phyloP scores from a whole-genome alignment of 305 asterid species.

The Fraxinus angustifolia region DNA sequence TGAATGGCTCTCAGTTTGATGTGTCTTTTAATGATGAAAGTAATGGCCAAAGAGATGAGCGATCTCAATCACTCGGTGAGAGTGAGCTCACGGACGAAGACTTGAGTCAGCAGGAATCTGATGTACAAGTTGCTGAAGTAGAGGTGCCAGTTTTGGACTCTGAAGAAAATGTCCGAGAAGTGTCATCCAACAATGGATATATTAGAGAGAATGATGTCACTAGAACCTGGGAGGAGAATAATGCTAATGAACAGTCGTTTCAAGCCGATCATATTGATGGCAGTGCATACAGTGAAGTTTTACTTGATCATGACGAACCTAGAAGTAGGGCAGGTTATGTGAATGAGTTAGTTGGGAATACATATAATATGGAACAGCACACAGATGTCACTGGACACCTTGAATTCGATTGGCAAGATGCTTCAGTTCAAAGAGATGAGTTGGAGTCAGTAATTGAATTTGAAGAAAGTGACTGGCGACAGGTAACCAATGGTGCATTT shows the following conservation, averaged over 20 bases:
- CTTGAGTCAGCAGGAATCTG: constrained; percentile 26
- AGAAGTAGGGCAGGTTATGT: constrained; percentile 23
- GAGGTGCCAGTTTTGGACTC: constrained; percentile 25
- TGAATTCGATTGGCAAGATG: constrained; percentile 28
- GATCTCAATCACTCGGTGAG: constrained; percentile 20
- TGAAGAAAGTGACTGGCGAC: constrained; percentile 31
- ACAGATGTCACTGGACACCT: not conserved
- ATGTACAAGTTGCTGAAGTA: constrained; percentile 28
- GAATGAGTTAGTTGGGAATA: constrained; percentile 13
- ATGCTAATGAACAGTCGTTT: constrained; percentile 16
- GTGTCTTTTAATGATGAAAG: constrained; percentile 20
- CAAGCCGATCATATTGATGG: constrained; percentile 18
- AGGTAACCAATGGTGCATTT: constrained; percentile 16
- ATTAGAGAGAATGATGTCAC: constrained; percentile 16
- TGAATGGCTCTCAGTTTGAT: constrained; percentile 27
- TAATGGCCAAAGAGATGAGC: constrained; percentile 21
- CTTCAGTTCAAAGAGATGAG: constrained; percentile 33
- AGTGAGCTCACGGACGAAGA: constrained; percentile 27
- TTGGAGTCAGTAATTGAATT: constrained; percentile 26
- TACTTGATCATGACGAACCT: constrained; percentile 23
- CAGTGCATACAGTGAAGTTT: not conserved
- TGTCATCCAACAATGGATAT: constrained; percentile 12
- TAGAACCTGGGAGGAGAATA: constrained; percentile 12
- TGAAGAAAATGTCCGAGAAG: constrained; percentile 21
- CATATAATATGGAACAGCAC: constrained; percentile 20